Conservation (phyloP, 768 basidiomycete species). For the Pisolithus orientalis region DNA sequence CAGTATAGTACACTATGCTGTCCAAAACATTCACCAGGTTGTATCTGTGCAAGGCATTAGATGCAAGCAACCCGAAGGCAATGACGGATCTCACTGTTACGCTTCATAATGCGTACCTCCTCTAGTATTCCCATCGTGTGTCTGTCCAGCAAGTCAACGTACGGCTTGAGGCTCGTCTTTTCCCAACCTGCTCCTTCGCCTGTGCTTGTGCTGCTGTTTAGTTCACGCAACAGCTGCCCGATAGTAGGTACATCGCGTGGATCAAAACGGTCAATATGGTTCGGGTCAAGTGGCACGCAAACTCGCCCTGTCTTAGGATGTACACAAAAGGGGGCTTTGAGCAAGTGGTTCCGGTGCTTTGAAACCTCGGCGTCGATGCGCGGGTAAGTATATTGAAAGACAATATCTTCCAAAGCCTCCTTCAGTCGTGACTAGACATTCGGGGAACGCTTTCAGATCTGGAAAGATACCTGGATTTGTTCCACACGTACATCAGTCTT, state of each 20-base stretch:
- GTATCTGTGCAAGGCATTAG: conserved; percentile 10
- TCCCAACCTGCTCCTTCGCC: conserved; percentile 72
- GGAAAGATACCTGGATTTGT: not conserved
- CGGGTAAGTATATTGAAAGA: conserved; percentile 93
- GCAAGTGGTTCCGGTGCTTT: conserved; percentile 93
- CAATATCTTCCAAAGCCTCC: conserved; percentile 75
- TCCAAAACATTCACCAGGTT: conserved; percentile 13
- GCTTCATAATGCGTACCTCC: conserved; percentile 21
- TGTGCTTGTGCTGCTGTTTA: conserved; percentile 43
- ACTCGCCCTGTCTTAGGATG: conserved; percentile 96
- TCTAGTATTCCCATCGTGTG: conserved; percentile 40
- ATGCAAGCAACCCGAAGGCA: conserved; percentile 7
- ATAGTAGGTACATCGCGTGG: conserved; percentile 86
- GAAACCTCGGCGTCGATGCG: conserved; percentile 96
- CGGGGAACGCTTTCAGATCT: not conserved
- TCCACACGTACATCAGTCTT: conserved; percentile 29
- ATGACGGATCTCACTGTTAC: conserved; percentile 5
- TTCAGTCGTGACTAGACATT: conserved; percentile 18
- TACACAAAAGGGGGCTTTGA: conserved; percentile 95
- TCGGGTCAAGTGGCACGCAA: conserved; percentile 88
- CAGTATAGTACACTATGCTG: no score
- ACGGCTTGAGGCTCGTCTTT: conserved; percentile 80
- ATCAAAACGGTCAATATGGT: conserved; percentile 70
- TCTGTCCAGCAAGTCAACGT: conserved; percentile 83
- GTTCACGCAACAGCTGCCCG: conserved; percentile 70